Base-by-base conservation (phyloP, 768 basidiomycete genomes). In the Boletus reticulatus region DNA sequence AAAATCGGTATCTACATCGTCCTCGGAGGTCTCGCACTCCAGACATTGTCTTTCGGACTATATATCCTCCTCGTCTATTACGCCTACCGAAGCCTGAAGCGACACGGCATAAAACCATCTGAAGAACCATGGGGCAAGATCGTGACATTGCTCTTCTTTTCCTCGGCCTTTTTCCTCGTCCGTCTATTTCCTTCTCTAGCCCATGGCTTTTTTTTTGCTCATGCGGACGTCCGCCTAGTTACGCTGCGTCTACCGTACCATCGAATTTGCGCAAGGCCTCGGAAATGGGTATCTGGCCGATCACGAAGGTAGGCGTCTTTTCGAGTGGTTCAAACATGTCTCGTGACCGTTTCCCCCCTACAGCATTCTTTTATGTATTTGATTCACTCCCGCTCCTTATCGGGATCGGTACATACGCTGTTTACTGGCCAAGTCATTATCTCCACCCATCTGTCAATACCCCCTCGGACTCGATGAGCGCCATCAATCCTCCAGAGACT, bases 341-440 rank as follows among this genome's bases (percentile, higher is more conserved):
- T 11, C 34, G 34, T 14, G 4, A 14, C 14, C 1, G 34, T 13
- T 36, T 14, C 11, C 4, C 34, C 34, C 12, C 0, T 6, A n/a
- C 37, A 71, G 71, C 44, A 3, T 71, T 66, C 43, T 69, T 72
- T 39, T 70, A 71, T 22, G 50, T 62, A 4, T 62, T 72, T 31
- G 69, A 73, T 44, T 53, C 67, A 1, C 51, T 73, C 8, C 67
- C 72, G 2, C 41, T 73, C 1, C 42, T 73, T 1, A 43, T 69
- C 14, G 69, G 66, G 6, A 66, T 67, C 27, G 48, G 29, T 29
- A 19, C 62, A 4, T 69, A 71, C 14, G 55, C 63, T 6, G 4
- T 64, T 2, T 66, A 48, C 36, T 73, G 71, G 71, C 72, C 71
- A 5, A 61, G 58, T 17, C 56, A 20, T 20, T 72, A 73, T 47